Percentiles rank a stretch among this genome's conserved stretches.
These are phyloP conservation scores for Russula ochroleuca DNA, from an alignment of 768 basidiomycete genomes.

Conservation along the genomic window DNA sequence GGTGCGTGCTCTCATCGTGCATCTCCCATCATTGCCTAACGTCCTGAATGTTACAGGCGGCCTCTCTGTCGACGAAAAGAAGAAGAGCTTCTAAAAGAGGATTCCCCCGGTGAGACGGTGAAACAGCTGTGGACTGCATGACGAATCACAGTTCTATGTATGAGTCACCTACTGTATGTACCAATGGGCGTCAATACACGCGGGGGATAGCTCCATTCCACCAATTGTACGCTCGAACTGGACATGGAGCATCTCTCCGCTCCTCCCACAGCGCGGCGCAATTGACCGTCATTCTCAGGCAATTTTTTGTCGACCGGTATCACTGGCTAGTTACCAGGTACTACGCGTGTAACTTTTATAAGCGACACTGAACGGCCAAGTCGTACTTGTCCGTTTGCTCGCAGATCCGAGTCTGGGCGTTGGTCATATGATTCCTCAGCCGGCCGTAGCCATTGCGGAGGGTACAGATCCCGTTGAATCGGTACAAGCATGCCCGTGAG, in stretches of 20 bases:
- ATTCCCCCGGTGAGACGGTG: not conserved
- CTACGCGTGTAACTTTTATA: constrained; percentile 3
- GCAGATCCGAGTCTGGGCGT: not conserved
- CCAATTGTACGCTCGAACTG: not conserved
- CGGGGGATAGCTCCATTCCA: constrained; percentile 3
- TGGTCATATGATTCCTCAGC: not conserved
- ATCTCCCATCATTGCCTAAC: constrained; percentile 2
- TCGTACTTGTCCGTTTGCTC: not conserved
- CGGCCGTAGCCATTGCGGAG: not conserved
- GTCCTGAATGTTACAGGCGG: constrained; percentile 51
- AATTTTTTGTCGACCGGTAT: not conserved
- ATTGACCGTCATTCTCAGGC: constrained; percentile 3
- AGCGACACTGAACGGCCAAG: not conserved
- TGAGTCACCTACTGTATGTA: constrained; percentile 17
- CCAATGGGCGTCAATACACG: constrained; percentile 5
- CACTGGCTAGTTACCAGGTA: constrained; percentile 2
- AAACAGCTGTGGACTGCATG: not conserved
- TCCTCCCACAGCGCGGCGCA: not conserved
- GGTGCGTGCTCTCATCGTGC: constrained; percentile 43
- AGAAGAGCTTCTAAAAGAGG: constrained; percentile 74
- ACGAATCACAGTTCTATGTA: constrained; percentile 18
- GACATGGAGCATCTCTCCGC: not conserved
- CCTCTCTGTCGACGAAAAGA: constrained; percentile 97
- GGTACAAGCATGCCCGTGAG: not conserved
- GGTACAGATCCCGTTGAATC: not conserved